Percentiles rank a stretch among this genome's conserved stretches.
Evolutionary conservation across 2,329 filamentous ascomycete species (phyloP).

Genomic region (Teratosphaeria nubilosa): DNA sequence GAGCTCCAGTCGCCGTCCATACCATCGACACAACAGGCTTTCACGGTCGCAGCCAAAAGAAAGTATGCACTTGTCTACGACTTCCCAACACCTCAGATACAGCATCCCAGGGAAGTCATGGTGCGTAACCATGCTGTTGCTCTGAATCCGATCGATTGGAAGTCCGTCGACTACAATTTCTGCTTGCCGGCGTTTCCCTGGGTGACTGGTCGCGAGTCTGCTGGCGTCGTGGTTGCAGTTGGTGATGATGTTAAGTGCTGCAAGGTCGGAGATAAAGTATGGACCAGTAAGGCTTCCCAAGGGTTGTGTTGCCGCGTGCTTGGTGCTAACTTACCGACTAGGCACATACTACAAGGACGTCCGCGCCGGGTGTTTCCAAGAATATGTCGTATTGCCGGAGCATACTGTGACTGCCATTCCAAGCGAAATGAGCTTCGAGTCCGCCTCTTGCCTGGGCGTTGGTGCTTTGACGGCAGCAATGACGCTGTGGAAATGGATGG

Average conservation of each 20-base stretch:
- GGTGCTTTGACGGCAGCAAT: conserved; percentile 33
- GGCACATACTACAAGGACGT: conserved; percentile 33
- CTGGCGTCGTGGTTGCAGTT: conserved; percentile 1
- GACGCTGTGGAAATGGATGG: conserved; percentile 34
- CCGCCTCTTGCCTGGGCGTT: conserved; percentile 30
- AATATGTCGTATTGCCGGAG: conserved; percentile 30
- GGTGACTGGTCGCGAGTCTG: conserved; percentile 6
- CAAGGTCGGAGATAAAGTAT: background rate
- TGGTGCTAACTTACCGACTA: conserved; percentile 13
- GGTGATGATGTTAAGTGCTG: conserved; percentile 1
- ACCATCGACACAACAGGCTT: background rate
- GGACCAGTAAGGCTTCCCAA: background rate
- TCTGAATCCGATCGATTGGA: conserved; percentile 32
- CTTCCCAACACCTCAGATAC: background rate
- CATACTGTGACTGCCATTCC: conserved; percentile 33
- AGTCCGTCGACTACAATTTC: conserved; percentile 33
- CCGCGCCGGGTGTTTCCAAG: conserved; percentile 33
- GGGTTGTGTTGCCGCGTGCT: background rate
- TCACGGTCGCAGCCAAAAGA: background rate
- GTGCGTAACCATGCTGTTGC: conserved; percentile 26
- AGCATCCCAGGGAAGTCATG: conserved; percentile 22
- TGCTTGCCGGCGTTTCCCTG: conserved; percentile 30
- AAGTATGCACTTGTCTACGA: background rate
- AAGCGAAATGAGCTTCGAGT: conserved; percentile 22
- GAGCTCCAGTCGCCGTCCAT: background rate